These are phyloP conservation scores for Lachnellula hyalina DNA, from an alignment of 2,329 filamentous ascomycete species.

Conservation along the genomic window DNA sequence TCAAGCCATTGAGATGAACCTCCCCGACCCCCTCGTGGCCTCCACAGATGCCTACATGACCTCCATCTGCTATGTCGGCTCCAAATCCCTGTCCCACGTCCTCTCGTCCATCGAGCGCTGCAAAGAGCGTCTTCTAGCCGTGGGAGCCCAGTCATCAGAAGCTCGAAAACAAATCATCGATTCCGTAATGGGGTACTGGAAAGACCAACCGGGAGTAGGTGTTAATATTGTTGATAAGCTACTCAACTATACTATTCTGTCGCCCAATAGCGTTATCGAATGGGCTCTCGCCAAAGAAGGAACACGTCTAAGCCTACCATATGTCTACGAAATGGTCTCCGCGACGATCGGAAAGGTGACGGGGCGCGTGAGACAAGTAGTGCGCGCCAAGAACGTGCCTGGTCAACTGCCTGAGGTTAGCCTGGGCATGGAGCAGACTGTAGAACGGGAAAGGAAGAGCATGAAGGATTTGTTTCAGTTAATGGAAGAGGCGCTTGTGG, in stretches of 20 bases:
- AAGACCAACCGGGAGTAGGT: conserved; percentile 83
- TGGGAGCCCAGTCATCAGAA: conserved; percentile 67
- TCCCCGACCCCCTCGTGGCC: conserved; percentile 71
- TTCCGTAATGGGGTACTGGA: conserved; percentile 90
- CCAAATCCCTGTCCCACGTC: conserved; percentile 93
- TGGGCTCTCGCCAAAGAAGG: conserved; percentile 73
- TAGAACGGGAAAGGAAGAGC: conserved; percentile 62
- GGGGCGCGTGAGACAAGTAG: conserved; percentile 75
- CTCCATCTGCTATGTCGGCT: conserved; percentile 85
- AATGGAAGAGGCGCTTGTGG: conserved; percentile 71
- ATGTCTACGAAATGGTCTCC: conserved; percentile 85
- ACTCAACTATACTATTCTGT: conserved; percentile 93
- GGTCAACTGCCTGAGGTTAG: conserved; percentile 46
- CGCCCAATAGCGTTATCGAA: conserved; percentile 76
- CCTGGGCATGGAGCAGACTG: conserved; percentile 53
- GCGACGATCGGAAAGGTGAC: conserved; percentile 89
- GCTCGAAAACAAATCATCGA: conserved; percentile 85
- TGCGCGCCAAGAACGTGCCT: conserved; percentile 54
- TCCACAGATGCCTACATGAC: conserved; percentile 94
- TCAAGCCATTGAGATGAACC: conserved; percentile 63
- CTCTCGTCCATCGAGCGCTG: conserved; percentile 93
- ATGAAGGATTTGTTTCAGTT: conserved; percentile 76
- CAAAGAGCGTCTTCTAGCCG: conserved; percentile 79
- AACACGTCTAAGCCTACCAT: conserved; percentile 59
- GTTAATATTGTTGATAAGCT: conserved; percentile 94